Evolutionary conservation across 2,329 filamentous ascomycete species (phyloP), one percentile per base, ranked within the genome.

Genomic region (Ceratocystis cubensis): DNA sequence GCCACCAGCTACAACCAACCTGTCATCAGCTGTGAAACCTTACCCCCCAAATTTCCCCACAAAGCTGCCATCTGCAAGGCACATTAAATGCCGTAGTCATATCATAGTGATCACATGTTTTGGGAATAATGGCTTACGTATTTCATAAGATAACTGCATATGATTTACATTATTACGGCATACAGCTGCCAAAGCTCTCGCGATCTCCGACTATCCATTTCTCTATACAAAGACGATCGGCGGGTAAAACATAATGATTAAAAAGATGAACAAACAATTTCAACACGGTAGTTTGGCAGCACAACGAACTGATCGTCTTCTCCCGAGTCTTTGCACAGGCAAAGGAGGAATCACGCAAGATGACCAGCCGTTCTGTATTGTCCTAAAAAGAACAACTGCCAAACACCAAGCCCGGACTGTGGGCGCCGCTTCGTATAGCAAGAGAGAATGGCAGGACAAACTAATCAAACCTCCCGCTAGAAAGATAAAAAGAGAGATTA

Each of bases 401-500:
- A 63, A 33, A 53, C 46, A 50, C 62, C 25, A 63, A 53, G 25
- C 62, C 62, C 62, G 41, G 28, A 33, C 62, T 63, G 62, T 37
- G 62, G 62, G 62, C 45, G 30, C 37, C 37, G 37, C 46, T 63
- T 63, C 7, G 13, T 20, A 59, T 59, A 30, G 25, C 56, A 37
- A 8, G 8, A 37, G 28, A 28, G 13, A 25, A 56, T 56, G 25
- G 22, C 15, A 63, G 46, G 5, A 46, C 45, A 17, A 53, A 37
- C 37, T 41, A 41, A 41, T 15, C 37, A 41, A 41, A 41, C 13
- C 37, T 15, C 37, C 37, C 37, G 37, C 37, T 41, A 10, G 28
- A 63, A 22, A 25, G 17, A 17, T 5, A 53, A 30, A 33, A 1
- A 44, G 46, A n/a, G 8, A 48, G 5, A 63, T n/a, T 1, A 50